Evolutionary conservation across 208 protist genomes (phyloP).

Genomic region (Wallacemonas rigidus): DNA sequence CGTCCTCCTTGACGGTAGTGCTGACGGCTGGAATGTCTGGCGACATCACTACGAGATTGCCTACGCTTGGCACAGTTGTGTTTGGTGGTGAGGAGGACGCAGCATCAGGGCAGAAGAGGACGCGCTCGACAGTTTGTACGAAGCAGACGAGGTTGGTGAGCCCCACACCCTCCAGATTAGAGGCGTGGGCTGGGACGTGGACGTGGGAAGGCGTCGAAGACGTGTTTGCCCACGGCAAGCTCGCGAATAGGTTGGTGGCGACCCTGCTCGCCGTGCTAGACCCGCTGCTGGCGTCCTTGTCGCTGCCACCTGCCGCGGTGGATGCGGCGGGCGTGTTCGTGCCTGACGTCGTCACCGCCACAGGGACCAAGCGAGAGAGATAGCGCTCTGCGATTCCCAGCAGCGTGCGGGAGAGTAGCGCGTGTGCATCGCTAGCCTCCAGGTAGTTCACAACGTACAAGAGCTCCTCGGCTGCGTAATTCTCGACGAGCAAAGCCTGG

Average conservation of each 20-base stretch:
- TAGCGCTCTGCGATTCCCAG: slow-evolving; percentile 62
- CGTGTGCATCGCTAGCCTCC: slow-evolving; percentile 8
- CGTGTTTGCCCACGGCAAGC: slow-evolving; percentile 1
- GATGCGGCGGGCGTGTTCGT: too few relatives aligned
- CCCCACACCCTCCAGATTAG: slow-evolving; percentile 17
- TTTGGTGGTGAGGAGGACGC: too few relatives aligned
- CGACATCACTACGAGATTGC: not conserved
- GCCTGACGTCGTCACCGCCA: not conserved
- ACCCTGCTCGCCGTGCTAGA: not conserved
- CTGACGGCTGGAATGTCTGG: not conserved
- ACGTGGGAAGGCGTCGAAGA: not conserved
- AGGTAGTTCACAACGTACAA: slow-evolving; percentile 62
- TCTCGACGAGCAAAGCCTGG: slow-evolving; percentile 59
- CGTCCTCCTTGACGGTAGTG: not conserved
- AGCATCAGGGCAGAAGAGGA: slow-evolving; percentile 67
- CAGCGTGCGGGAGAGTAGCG: slow-evolving; percentile 55
- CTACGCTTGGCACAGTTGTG: not conserved
- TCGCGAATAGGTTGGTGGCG: not conserved
- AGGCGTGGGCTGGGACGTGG: not conserved
- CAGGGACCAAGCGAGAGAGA: slow-evolving; percentile 23
- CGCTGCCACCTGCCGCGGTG: too few relatives aligned
- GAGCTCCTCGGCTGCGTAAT: slow-evolving; percentile 72
- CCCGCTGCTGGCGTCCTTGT: too few relatives aligned
- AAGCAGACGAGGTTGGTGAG: slow-evolving; percentile 59
- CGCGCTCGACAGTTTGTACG: slow-evolving; percentile 59